Evolutionary conservation across 192 early-diverging fungal species (phyloP), one percentile per base, ranked within the genome.

Genomic region (Dimargaris verticillata): DNA sequence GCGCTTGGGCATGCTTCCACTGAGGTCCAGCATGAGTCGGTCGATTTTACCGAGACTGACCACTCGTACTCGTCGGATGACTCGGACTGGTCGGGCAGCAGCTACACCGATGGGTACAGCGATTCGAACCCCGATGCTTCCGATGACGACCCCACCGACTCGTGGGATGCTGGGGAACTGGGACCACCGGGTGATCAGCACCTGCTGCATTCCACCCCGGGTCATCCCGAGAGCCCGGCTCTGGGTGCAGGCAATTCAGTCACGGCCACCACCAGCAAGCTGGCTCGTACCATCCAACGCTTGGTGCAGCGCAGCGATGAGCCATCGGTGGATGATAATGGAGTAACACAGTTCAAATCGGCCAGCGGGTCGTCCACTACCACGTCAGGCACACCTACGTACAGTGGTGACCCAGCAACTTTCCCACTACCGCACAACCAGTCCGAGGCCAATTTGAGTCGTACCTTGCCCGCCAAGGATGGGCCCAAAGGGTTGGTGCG

Each of bases 61-160:
- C 33, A 38, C 7, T 38, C 49, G 22, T 51, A 51, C 3, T 18
- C 18, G 11, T 25, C 22, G 1, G 29, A 59, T n/a, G 57, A 59
- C 38, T 59, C 57, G 38, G 57, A 59, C n/a, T 59, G 57, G 57
- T 59, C 57, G 43, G 57, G 57, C 41, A 59, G 57, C 24, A 43
- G 38, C n/a, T 59, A 44, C 43, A 59, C 57, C 0, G 57, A 59
- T 1, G n/a, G 43, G 13, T 55, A 55, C 28, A 29, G 22, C 6
- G 53, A 38, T 3, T 26, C 12, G 10, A 11, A 38, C 18, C 18
- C 7, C 26, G 53, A 55, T 26, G 33, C 11, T 20, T 42, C 57
- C 41, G 57, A 59, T 15, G 53, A 55, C n/a, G 18, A 55, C 12
- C 18, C 15, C 2, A 11, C 15, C 20, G 47, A 20, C 20, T 17